phyloP scores from a whole-genome alignment of 176 grass and related monocot genomes.

The barley (Hordeum vulgare) region DNA sequence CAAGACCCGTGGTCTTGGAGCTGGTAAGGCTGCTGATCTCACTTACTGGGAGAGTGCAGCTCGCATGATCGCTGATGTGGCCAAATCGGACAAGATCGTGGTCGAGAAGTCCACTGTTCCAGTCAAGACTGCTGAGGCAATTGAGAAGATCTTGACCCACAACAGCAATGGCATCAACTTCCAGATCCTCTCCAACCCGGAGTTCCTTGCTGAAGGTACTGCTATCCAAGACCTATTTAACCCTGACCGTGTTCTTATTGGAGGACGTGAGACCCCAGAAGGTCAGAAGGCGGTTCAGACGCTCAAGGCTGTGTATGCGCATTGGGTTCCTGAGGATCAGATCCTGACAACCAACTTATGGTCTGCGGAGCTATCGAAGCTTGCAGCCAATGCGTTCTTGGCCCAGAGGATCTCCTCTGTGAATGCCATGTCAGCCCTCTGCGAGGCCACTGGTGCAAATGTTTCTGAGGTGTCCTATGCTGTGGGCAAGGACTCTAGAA shows the following conservation, averaged over 20 bases:
- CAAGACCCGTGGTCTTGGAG: slow-evolving; percentile 58
- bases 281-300: slow-evolving; percentile 52
- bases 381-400: slow-evolving; percentile 71
- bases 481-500: slow-evolving; percentile 57
- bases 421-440: slow-evolving; percentile 47
- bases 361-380: slow-evolving; percentile 75
- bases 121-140: slow-evolving; percentile 67
- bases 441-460: slow-evolving; percentile 46
- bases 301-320: slow-evolving; percentile 52
- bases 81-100: slow-evolving; percentile 57
- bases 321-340: slow-evolving; percentile 61
- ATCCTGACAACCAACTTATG: slow-evolving; percentile 63
- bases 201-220: slow-evolving; percentile 71
- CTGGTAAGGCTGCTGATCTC: slow-evolving; percentile 65
- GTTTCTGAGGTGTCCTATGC: slow-evolving; percentile 53
- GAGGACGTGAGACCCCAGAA: slow-evolving; percentile 50
- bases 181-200: slow-evolving; percentile 73
- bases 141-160: slow-evolving; percentile 72
- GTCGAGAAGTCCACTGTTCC: slow-evolving; percentile 75
- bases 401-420: slow-evolving; percentile 36
- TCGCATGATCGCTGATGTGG: slow-evolving; percentile 61
- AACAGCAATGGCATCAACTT: slow-evolving; percentile 66
- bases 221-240: slow-evolving; percentile 56
- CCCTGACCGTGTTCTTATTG: slow-evolving; percentile 60
- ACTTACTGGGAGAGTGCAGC: slow-evolving; percentile 78